Evolutionary conservation across 2,329 filamentous ascomycete species (phyloP), one percentile per base, ranked within the genome.

Genomic region (Atkinsonella hypoxylon): DNA sequence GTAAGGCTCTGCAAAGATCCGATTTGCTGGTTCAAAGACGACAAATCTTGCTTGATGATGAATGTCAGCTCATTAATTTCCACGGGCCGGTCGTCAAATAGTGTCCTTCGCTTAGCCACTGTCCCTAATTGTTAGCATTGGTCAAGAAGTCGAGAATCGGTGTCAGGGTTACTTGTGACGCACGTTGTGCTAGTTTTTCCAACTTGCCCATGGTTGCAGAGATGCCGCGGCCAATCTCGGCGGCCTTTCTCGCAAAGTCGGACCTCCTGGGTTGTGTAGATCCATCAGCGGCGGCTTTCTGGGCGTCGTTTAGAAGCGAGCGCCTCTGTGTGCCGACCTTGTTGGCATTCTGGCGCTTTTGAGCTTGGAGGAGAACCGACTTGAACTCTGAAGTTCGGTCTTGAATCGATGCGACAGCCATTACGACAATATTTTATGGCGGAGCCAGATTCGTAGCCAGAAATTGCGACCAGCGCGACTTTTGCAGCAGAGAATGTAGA

Each of bases 11-110:
- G 87, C n/a, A 98, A 74, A 10, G 77, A 75, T 44, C 86, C 85
- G 59, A 97, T 97, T 63, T 95, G 87, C 58, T 89, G 82, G 68
- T 96, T 97, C 20, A 81, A 66, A 10, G 74, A 82, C 1, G 89
- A 88, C 48, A 97, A 79, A 62, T 97, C 91, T 74, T 97, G 91
- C 72, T 97, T 97, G 75, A 97, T 96, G 63, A 97, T 87, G 63
- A 90, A 96, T 8, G 90, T 96, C 66, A 96, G 81, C 68, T 97
- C 89, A 67, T 93, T 93, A 67, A 97, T 96, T 70, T 98, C 93
- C 50, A 96, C 87, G 0, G 93, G 89, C 64, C 88, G 82, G 71
- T 98, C 93, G 67, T 98, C 93, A 66, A 98, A 98, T 42, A 98
- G 82, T 10, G 93, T 95, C 70, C 95, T 94, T 62, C 91, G 83